Conservation (phyloP, 75 land plant species). For the Selaginella moellendorffii region DNA sequence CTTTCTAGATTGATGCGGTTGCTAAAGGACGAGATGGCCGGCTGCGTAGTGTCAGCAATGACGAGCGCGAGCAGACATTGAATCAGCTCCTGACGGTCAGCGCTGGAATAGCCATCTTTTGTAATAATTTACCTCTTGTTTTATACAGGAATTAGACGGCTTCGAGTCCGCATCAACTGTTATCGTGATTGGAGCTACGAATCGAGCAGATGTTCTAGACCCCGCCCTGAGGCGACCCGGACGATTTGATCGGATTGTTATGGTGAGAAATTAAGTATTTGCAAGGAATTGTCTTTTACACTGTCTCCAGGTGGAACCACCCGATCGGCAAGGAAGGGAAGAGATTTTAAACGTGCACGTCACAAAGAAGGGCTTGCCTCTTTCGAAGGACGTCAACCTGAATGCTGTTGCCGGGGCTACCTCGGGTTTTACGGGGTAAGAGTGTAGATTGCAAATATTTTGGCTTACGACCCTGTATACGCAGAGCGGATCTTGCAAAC, state of each 20-base stretch:
- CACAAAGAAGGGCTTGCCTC: conserved; percentile 70
- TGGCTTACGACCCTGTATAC: no score
- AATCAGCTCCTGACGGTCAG: conserved; percentile 91
- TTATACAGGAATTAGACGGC: conserved; percentile 84
- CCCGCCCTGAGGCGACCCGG: conserved; percentile 98
- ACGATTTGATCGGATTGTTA: conserved; percentile 95
- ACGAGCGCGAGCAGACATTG: conserved; percentile 94
- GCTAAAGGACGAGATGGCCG: conserved; percentile 99
- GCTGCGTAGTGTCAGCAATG: conserved; percentile 87
- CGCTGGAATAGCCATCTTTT: conserved; percentile 5
- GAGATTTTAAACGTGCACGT: conserved; percentile 84
- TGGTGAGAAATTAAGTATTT: conserved; percentile 24
- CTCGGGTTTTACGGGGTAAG: conserved; percentile 93
- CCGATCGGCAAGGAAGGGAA: conserved; percentile 84
- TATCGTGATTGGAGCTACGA: conserved; percentile 96
- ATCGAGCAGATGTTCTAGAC: conserved; percentile 89
- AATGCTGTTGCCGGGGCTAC: conserved; percentile 76
- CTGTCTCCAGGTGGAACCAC: conserved; percentile 71
- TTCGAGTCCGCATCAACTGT: conserved; percentile 95
- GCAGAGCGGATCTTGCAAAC: conserved; percentile 98
- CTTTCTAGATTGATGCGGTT: conserved; percentile 88
- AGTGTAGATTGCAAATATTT: neutral
- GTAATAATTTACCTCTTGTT: conserved; percentile 5
- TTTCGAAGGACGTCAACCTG: conserved; percentile 60
- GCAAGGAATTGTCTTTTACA: neutral